Percentiles rank a stretch among this genome's conserved stretches.
Conservation (phyloP, 345 rosid genomes). For the Brassica nigra region DNA sequence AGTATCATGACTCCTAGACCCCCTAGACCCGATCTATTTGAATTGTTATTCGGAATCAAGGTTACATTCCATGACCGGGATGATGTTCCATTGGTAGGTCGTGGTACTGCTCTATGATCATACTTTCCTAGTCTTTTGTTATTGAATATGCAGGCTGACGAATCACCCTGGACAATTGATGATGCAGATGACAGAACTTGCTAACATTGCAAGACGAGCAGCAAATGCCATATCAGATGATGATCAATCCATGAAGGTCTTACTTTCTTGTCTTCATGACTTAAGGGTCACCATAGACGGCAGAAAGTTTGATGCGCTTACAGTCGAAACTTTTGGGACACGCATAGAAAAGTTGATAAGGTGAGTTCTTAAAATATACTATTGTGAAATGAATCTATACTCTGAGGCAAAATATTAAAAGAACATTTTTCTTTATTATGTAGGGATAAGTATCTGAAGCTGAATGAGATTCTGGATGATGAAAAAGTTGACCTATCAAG, state of each 20-base stretch:
- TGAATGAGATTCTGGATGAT: conserved; percentile 72
- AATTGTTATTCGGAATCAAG: conserved; percentile 67
- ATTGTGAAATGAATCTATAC: conserved; percentile 3
- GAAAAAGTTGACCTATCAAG: conserved; percentile 72
- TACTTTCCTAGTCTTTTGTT: conserved; percentile 4
- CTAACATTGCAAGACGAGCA: conserved; percentile 79
- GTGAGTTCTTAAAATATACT: conserved; percentile 45
- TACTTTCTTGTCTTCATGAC: conserved; percentile 65
- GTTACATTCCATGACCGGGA: conserved; percentile 65
- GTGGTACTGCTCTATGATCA: conserved; percentile 1
- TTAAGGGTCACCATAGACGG: conserved; percentile 61
- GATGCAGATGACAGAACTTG: conserved; percentile 83
- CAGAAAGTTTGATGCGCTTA: conserved; percentile 78
- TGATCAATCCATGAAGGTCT: conserved; percentile 54
- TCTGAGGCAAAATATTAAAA: neutral
- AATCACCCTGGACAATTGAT: conserved; percentile 32
- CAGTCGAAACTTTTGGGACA: conserved; percentile 84
- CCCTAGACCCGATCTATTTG: conserved; percentile 77
- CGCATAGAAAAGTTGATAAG: conserved; percentile 82
- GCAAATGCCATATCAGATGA: conserved; percentile 63
- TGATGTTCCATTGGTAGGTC: conserved; percentile 74
- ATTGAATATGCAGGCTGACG: conserved; percentile 2
- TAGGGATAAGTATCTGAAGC: conserved; percentile 90
- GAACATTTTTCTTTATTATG: conserved; percentile 22
- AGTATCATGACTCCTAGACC: conserved; percentile 93